These are phyloP conservation scores for Austroboletus eburneus DNA, from an alignment of 768 basidiomycete genomes.

Conservation along the genomic window DNA sequence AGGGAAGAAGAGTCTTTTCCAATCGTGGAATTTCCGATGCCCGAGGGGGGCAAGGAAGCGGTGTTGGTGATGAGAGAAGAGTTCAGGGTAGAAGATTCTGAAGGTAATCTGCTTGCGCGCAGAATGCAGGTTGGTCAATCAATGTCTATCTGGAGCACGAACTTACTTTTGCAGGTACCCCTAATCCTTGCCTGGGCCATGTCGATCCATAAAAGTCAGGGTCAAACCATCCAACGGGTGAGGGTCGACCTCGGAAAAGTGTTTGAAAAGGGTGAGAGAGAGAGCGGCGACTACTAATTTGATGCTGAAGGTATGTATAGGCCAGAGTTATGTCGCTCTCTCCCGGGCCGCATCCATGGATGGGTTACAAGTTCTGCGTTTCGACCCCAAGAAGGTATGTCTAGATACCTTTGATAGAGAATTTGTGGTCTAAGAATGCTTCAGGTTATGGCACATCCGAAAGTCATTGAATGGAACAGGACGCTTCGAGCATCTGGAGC, in stretches of 20 bases:
- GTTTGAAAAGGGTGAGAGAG: constrained; percentile 50
- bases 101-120: constrained; percentile 46
- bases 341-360: constrained; percentile 52
- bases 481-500: constrained; percentile 12
- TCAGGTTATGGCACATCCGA: constrained; percentile 42
- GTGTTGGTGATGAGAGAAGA: constrained; percentile 50
- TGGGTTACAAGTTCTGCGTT: constrained; percentile 50
- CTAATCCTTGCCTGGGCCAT: constrained; percentile 77
- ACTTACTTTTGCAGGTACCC: constrained; percentile 44
- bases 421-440: neutral
- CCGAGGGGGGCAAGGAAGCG: constrained; percentile 38
- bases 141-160: neutral
- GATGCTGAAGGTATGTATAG: constrained; percentile 17
- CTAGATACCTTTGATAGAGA: neutral
- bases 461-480: constrained; percentile 42
- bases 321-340: constrained; percentile 47
- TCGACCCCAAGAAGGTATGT: constrained; percentile 48
- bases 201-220: constrained; percentile 76
- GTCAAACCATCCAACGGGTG: constrained; percentile 64
- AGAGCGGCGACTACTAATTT: neutral
- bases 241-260: constrained; percentile 61
- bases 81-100: constrained; percentile 49
- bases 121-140: constrained; percentile 37
- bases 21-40: constrained; percentile 44
- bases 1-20: constrained; percentile 42